Percentiles rank a stretch among this genome's conserved stretches.
Conservation (phyloP, 768 basidiomycete species). For the Podaxis pistillaris region DNA sequence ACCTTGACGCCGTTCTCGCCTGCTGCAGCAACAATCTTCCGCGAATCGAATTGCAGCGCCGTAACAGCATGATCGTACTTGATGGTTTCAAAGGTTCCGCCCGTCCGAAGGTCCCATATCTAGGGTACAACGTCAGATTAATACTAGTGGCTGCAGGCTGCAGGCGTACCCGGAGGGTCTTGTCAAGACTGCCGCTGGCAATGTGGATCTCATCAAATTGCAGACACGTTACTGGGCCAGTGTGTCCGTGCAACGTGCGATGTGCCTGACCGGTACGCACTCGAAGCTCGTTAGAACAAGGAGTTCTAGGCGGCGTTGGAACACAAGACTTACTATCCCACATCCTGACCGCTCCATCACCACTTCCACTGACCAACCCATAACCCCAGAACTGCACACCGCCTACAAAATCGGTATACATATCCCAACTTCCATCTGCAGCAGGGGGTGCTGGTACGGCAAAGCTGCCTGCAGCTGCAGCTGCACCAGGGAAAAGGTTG, state of each 20-base stretch:
- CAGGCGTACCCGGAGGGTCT: conserved; percentile 75
- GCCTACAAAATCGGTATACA: conserved; percentile 97
- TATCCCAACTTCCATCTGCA: conserved; percentile 89
- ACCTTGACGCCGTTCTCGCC: conserved; percentile 96
- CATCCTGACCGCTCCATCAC: conserved; percentile 97
- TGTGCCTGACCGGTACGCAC: conserved; percentile 99
- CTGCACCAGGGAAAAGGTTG: conserved; percentile 49
- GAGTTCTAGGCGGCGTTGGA: background rate
- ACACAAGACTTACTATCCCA: conserved; percentile 88
- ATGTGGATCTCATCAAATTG: conserved; percentile 97
- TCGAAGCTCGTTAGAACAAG: conserved; percentile 26
- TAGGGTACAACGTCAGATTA: conserved; percentile 27
- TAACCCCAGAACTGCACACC: conserved; percentile 99
- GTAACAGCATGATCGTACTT: conserved; percentile 91
- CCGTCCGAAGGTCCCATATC: conserved; percentile 97
- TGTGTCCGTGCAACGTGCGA: conserved; percentile 89
- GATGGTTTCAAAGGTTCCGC: conserved; percentile 84
- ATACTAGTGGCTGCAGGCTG: conserved; percentile 1
- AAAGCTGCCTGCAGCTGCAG: conserved; percentile 63
- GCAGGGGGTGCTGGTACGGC: conserved; percentile 84
- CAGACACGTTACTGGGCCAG: conserved; percentile 87
- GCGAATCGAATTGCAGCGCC: conserved; percentile 88
- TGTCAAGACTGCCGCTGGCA: conserved; percentile 90
- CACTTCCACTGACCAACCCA: conserved; percentile 94
- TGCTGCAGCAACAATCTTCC: conserved; percentile 89